Conservation (phyloP, 306 rosid species). For the Purshia tridentata region DNA sequence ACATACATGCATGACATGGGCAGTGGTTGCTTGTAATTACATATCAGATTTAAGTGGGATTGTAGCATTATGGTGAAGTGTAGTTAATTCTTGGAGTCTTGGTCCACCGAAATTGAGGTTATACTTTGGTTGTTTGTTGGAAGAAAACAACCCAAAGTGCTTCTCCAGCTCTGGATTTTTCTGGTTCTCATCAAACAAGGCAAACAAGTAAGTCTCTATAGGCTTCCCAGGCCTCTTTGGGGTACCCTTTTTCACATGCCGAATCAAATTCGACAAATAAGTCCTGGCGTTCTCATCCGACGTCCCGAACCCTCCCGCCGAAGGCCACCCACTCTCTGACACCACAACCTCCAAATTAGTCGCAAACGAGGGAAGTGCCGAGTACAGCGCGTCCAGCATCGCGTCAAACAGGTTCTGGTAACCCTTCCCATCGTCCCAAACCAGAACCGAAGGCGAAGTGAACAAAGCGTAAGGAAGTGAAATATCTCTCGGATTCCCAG, state of each 20-base stretch:
- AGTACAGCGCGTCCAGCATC: constrained; percentile 49
- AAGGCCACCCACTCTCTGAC: constrained; percentile 75
- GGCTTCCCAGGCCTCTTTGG: constrained; percentile 53
- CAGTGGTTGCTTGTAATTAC: no score
- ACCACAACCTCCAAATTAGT: constrained; percentile 47
- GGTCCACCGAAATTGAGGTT: constrained; percentile 27
- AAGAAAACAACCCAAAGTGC: constrained; percentile 37
- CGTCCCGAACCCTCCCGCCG: constrained; percentile 47
- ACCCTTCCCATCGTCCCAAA: constrained; percentile 35
- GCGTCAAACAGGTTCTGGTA: constrained; percentile 69
- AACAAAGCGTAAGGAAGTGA: constrained; percentile 59
- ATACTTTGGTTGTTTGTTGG: constrained; percentile 33
- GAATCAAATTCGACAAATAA: constrained; percentile 48
- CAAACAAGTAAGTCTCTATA: constrained; percentile 42
- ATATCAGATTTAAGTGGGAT: constrained; percentile 18
- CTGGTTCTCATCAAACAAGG: constrained; percentile 40
- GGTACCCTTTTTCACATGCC: constrained; percentile 52
- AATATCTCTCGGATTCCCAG: constrained; percentile 39
- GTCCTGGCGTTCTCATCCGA: constrained; percentile 45
- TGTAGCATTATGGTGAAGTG: constrained; percentile 17
- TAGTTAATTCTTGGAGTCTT: neutral
- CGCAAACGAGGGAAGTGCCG: constrained; percentile 16
- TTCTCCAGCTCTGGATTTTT: constrained; percentile 32
- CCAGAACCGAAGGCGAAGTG: constrained; percentile 48
- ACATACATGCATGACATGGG: no score